Evolutionary conservation across 768 basidiomycete genomes (phyloP), one percentile per base, ranked within the genome.

Genomic region (Psilocybe sp.): DNA sequence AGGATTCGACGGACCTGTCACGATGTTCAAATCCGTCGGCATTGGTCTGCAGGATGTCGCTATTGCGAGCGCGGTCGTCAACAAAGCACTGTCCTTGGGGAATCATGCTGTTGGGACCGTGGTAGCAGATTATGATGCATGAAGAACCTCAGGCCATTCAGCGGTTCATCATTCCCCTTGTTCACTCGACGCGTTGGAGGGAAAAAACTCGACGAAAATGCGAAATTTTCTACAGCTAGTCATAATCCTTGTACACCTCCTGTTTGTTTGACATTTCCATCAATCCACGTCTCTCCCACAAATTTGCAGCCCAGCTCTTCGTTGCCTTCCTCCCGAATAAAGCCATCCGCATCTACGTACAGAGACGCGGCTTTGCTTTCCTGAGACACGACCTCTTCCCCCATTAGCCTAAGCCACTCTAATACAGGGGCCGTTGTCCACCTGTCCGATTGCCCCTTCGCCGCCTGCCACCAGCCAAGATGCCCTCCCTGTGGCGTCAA

Each of bases 21-120:
- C 85, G 1, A 75, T 95, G 23, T 94, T 92, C 78, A 95, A 94
- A 68, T 89, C 87, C 0, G 93, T 95, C 5, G 92, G 93, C 2
- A 67, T 93, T 5, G 90, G 88, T 1, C 67, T 90, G n/a, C 92
- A 95, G 59, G 93, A 96, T 56, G 88, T 90, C 4, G 88, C 85
- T 0, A 89, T 95, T 50, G 83, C 90, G 9, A 74, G 69, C 47
- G 78, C 85, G 2, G 80, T 92, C 1, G 77, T 92, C 2, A 67
- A 77, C 4, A 74, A 73, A 45, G 91, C 92, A 1, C 69, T 81
- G 56, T 60, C 69, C 46, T 66, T 76, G 59, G 50, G 45, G 34
- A 46, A 18, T 23, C n/a, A 36, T 12, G 51, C 41, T 1, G 55
- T 80, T 4, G 89, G 91, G 7, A 79, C 69, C 0, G 47, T 58